Evolutionary conservation across 2,329 filamentous ascomycete species (phyloP), one percentile per base, ranked within the genome.

Genomic region (Penicillium sp.): DNA sequence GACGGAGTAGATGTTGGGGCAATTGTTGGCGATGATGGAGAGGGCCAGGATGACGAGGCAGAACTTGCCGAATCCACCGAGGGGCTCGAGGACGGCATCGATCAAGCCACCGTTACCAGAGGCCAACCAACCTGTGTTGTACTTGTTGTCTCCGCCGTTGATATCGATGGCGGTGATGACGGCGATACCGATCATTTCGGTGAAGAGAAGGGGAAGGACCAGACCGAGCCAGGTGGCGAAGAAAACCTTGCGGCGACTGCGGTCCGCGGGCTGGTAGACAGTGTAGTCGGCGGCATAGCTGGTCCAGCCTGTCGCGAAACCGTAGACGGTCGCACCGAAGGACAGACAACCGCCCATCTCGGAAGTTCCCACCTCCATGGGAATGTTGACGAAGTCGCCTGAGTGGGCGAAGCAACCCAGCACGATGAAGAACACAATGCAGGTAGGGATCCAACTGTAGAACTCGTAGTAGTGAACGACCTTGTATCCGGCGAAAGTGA

Each of bases 251-350:
- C 70, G 70, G 22, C 84, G 81, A 27, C 82, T 82, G 40, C 85
- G 84, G 23, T 74, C 79, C 2, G 79, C 76, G 0, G 89, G 88
- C 65, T 92, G 89, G 73, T 92, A 92, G 49, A 90, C 88, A 22
- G 88, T 90, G 71, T 92, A 93, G 68, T 93, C 89, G 8, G 88
- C 86, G 0, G 89, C 88, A 56, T 87, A 89, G 6, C 82, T 82
- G 1, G 87, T 85, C 89, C 90, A 94, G 53, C 89, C 83, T 2
- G 88, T 86, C 18, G 86, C 81, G 67, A 89, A 87, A 37, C 87
- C 84, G 70, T 85, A 87, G 31, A 92, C 78, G 18, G 86, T 81
- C 12, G 86, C 81, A 43, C 85, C 82, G 66, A 89, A 89, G 54
- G 84, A 86, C 44, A 94, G 78, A 40, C 87, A 73, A 53, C 77